Evolutionary conservation across 306 rosid species (phyloP).

Genomic region (Quercus variabilis): DNA sequence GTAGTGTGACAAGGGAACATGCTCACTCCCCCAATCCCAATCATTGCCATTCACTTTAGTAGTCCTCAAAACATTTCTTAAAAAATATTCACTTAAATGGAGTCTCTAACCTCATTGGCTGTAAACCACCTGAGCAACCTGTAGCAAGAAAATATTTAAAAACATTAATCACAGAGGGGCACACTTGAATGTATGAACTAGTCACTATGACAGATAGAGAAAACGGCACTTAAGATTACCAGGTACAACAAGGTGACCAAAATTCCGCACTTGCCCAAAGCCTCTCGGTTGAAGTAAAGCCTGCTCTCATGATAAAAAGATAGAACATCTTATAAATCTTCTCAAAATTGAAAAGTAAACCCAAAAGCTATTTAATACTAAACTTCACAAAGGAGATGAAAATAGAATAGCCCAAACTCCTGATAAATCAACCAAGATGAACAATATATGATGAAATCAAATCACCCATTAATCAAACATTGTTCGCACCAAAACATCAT

Average conservation of each 20-base stretch:
- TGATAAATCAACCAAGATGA: background rate
- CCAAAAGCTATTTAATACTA: background rate
- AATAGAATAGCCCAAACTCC: background rate
- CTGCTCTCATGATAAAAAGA: conserved; percentile 36
- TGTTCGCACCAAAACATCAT: background rate
- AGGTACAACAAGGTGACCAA: conserved; percentile 36
- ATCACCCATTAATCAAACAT: background rate
- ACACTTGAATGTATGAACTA: background rate
- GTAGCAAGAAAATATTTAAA: conserved; percentile 14
- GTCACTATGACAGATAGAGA: background rate
- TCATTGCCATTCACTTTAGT: background rate
- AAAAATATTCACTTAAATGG: background rate
- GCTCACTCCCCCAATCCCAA: background rate
- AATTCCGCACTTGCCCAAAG: conserved; percentile 36
- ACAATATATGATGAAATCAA: background rate
- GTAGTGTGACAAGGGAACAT: background rate
- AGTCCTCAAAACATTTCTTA: background rate
- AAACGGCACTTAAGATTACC: conserved; percentile 35
- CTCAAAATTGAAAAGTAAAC: conserved; percentile 2
- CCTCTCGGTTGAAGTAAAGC: conserved; percentile 39
- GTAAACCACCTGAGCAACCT: conserved; percentile 46
- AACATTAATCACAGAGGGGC: conserved; percentile 10
- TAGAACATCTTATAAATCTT: conserved; percentile 18
- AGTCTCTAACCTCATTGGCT: conserved; percentile 50
- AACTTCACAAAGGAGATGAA: background rate